Evolutionary conservation across 2,329 filamentous ascomycete genomes (phyloP).

Genomic region (Coniochaeta sp.): DNA sequence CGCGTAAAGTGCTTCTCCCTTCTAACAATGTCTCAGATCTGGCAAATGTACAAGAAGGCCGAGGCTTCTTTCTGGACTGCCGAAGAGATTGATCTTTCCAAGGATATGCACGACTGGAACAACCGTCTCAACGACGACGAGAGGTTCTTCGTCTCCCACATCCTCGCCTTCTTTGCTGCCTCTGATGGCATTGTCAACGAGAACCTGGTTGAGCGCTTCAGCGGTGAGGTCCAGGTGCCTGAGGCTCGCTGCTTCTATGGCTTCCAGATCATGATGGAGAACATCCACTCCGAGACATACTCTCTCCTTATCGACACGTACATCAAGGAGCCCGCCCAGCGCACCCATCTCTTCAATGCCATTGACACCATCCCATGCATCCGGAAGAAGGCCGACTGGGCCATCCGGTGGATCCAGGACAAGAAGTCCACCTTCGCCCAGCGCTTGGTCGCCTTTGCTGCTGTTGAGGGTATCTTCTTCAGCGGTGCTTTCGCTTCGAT

Average conservation of each 20-base stretch:
- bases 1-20: conserved; percentile 60
- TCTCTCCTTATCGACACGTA: conserved; percentile 98
- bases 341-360: conserved; percentile 92
- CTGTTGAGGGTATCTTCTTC: conserved; percentile 99
- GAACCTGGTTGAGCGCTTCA: conserved; percentile 98
- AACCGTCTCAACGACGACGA: conserved; percentile 95
- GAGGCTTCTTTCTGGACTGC: conserved; percentile 99
- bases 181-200: conserved; percentile 99
- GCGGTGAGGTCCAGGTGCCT: conserved; percentile 89
- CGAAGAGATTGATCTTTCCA: conserved; percentile 98
- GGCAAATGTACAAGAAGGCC: conserved; percentile 99
- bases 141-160: conserved; percentile 96
- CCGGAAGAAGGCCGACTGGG: conserved; percentile 98
- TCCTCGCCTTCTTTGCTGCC: conserved; percentile 97
- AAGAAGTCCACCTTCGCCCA: conserved; percentile 90
- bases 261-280: conserved; percentile 99
- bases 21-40: conserved; percentile 63
- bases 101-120: conserved; percentile 99
- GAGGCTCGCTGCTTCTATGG: conserved; percentile 99
- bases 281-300: conserved; percentile 99
- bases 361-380: conserved; percentile 99
- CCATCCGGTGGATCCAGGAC: conserved; percentile 89
- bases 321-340: conserved; percentile 95
- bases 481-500: conserved; percentile 96
- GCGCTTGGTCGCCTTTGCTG: conserved; percentile 92